phyloP scores from a whole-genome alignment of 2,329 filamentous ascomycete species.

The Exophiala viscosa region DNA sequence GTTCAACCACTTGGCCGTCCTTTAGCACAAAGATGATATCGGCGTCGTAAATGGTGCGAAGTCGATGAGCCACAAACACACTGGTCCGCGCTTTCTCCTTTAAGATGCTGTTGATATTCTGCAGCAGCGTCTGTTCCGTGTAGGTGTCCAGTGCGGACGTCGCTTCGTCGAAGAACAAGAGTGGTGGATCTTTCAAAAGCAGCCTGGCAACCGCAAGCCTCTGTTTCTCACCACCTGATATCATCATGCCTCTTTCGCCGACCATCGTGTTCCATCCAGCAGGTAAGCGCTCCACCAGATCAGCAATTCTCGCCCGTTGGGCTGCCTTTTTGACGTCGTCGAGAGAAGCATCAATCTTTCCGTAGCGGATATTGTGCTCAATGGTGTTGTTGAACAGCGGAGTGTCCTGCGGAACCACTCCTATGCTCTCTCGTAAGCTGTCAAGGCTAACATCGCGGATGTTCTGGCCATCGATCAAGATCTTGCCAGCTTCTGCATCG shows the following conservation, averaged over 20 bases:
- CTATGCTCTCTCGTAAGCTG: conserved; percentile 78
- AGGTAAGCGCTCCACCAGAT: conserved; percentile 72
- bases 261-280: conserved; percentile 84
- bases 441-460: conserved; percentile 78
- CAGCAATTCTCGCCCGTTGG: conserved; percentile 76
- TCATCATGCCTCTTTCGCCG: conserved; percentile 77
- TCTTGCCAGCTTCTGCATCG: conserved; percentile 78
- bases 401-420: conserved; percentile 95
- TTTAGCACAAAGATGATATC: conserved; percentile 89
- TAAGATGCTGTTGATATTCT: conserved; percentile 89
- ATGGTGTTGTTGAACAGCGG: conserved; percentile 97
- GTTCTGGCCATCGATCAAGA: conserved; percentile 90
- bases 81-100: conserved; percentile 85
- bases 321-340: conserved; percentile 75
- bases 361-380: conserved; percentile 92
- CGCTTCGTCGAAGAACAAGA: conserved; percentile 84
- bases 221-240: conserved; percentile 88
- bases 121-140: conserved; percentile 80
- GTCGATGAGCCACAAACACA: conserved; percentile 87
- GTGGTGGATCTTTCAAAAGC: conserved; percentile 76
- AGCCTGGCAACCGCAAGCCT: conserved; percentile 83
- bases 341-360: conserved; percentile 69
- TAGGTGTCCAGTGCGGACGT: conserved; percentile 85
- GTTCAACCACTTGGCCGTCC: conserved; percentile 79
- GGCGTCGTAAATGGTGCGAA: conserved; percentile 90